A percentile compares a stretch with the other conserved stretches of the same genome.
Evolutionary conservation across 1,284 basidiomycete species (phyloP).

Genomic region (Macrocybe sp.): DNA sequence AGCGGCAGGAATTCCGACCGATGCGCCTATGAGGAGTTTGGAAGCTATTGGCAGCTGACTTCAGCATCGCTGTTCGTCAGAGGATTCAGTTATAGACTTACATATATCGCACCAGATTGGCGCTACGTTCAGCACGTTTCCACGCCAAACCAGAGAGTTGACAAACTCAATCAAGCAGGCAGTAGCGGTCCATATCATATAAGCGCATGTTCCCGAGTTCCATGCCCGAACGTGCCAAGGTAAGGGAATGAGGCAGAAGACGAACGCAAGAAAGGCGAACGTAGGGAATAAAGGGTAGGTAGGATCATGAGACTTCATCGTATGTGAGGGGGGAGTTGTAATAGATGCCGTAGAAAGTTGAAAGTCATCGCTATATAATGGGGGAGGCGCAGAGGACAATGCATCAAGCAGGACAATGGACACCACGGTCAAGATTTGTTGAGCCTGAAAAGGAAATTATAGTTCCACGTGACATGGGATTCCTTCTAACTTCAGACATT

Average conservation of each 20-base stretch:
- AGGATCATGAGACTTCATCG: background rate
- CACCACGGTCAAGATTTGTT: no score
- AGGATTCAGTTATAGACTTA: slow-evolving; percentile 20
- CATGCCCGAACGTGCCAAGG: slow-evolving; percentile 25
- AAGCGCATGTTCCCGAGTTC: slow-evolving; percentile 40
- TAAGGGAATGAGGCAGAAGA: slow-evolving; percentile 5
- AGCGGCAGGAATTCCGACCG: slow-evolving; percentile 44
- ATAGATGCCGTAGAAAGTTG: no score
- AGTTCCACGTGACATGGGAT: no score
- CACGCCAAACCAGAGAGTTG: slow-evolving; percentile 40
- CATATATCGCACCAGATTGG: slow-evolving; percentile 51
- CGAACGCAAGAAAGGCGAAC: slow-evolving; percentile 61
- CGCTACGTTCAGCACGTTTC: slow-evolving; percentile 27
- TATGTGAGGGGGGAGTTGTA: background rate
- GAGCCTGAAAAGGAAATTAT: no score
- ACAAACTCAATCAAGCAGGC: slow-evolving; percentile 31
- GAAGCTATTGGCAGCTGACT: background rate
- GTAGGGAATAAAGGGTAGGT: background rate
- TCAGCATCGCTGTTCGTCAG: no score
- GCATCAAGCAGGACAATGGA: no score
- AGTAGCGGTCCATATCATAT: slow-evolving; percentile 32
- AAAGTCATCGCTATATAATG: no score
- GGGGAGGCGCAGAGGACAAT: no score
- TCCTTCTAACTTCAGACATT: no score
- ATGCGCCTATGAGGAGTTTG: slow-evolving; percentile 34